Conservation (phyloP, 2,329 filamentous ascomycete genomes). For the Hypoxylon sp. region DNA sequence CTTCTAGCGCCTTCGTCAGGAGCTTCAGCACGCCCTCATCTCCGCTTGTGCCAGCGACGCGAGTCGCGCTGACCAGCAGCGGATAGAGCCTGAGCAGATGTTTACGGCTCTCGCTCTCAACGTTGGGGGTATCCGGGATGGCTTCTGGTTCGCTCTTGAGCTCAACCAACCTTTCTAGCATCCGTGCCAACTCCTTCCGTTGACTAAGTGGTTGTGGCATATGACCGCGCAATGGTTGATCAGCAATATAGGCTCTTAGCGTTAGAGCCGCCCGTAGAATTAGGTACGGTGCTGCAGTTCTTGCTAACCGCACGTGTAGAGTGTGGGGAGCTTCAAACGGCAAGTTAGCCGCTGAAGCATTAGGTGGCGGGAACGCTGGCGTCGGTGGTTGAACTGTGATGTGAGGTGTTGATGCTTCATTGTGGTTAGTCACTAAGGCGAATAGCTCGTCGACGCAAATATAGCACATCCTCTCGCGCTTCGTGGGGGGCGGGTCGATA, state of each 20-base stretch:
- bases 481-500: conserved; percentile 74
- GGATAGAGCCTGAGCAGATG: conserved; percentile 88
- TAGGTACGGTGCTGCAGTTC: conserved; percentile 83
- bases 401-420: conserved; percentile 56
- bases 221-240: conserved; percentile 88
- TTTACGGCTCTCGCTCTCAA: conserved; percentile 73
- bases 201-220: conserved; percentile 91
- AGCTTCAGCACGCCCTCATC: conserved; percentile 73
- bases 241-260: conserved; percentile 87
- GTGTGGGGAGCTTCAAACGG: conserved; percentile 52
- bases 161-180: conserved; percentile 76
- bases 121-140: conserved; percentile 70
- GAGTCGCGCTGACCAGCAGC: conserved; percentile 75
- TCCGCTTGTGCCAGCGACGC: conserved; percentile 69
- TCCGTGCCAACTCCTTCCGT: conserved; percentile 81
- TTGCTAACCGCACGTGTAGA: conserved; percentile 74
- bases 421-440: conserved; percentile 71
- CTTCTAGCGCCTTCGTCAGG: conserved; percentile 72
- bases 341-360: conserved; percentile 32
- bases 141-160: conserved; percentile 79
- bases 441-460: conserved; percentile 86
- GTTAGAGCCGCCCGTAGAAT: conserved; percentile 85
- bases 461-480: conserved; percentile 81
- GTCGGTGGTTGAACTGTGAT: conserved; percentile 63
- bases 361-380: conserved; percentile 58